These are phyloP conservation scores for Paraurostyla sp. DNA, from an alignment of 73 alveolate species.

Conservation along the genomic window DNA sequence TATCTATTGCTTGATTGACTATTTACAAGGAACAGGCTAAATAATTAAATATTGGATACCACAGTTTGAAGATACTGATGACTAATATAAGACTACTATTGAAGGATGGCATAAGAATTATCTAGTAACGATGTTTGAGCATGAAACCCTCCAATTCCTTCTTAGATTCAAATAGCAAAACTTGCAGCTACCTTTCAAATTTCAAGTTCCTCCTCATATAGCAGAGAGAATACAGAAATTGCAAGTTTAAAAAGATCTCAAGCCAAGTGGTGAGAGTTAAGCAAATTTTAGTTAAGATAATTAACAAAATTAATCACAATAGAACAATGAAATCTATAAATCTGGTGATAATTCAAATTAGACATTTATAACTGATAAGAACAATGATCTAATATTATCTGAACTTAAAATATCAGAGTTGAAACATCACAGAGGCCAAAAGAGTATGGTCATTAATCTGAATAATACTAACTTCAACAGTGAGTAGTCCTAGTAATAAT, in stretches of 20 bases:
- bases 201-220: not conserved
- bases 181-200: constrained; percentile 1
- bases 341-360: not conserved
- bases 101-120: constrained; percentile 45
- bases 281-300: not conserved
- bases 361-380: not conserved
- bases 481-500: too few species aligned
- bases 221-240: not conserved
- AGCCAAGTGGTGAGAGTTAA: not conserved
- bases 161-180: not conserved
- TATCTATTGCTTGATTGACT: constrained; percentile 9
- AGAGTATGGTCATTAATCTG: not conserved
- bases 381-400: too few species aligned
- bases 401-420: not conserved
- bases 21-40: not conserved
- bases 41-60: constrained; percentile 26
- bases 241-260: not conserved
- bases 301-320: too few species aligned
- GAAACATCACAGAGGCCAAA: not conserved
- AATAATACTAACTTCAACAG: not conserved
- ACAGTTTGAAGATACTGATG: constrained; percentile 26
- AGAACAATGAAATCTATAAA: too few species aligned
- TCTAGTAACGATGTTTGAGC: not conserved
- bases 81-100: constrained; percentile 1
- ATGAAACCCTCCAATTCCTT: constrained; percentile 11